Evolutionary conservation across 177 flowering plant genomes (phyloP), one percentile per base, ranked within the genome.

Genomic region (Vitis hybrid): DNA sequence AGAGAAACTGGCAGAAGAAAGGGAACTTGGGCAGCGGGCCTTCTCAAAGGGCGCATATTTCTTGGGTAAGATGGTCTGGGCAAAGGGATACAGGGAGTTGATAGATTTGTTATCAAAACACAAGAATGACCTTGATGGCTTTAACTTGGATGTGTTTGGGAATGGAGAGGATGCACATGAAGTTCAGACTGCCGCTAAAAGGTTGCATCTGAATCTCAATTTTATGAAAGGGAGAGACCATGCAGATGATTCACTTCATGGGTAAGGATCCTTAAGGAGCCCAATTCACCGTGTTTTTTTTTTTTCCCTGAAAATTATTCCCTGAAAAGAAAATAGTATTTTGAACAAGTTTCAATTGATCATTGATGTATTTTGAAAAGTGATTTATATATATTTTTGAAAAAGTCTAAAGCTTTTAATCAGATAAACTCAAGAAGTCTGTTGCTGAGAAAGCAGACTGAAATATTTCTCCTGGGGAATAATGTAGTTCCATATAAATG

Each of bases 11-110:
- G 97, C 95, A 35, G 89, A 84, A 64, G 94, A 95, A 66, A 90
- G 81, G 79, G 87, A 86, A 74, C 81, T 60, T 65, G 98, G 98
- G 63, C 83, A 88, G 82, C 84, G 82, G 76, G 80, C 91, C 19
- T 95, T 95, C 73, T 86, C 97, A 2, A 87, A 95, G 74, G 98
- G 97, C 60, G 99, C 99, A 52, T 95, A 95, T 79, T 95, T 91
- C 79, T 73, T 95, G 65, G 98, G 99, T 48, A 95, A 95, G 82
- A 91, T 95, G 99, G 99, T 95, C 6, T 95, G 99, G 99, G 97
- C 98, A 27, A 95, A 95, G 78, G 99, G 98, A 55, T 95, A 95
- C 76, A 79, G 79, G 62, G 99, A 95, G 76, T 73, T 95, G 76
- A 87, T 93, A 64, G 95, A 95, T 83, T 83, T 95, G 79, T 68